Conservation (phyloP, 2,329 filamentous ascomycete genomes). For the Arthroderma uncinatum region DNA sequence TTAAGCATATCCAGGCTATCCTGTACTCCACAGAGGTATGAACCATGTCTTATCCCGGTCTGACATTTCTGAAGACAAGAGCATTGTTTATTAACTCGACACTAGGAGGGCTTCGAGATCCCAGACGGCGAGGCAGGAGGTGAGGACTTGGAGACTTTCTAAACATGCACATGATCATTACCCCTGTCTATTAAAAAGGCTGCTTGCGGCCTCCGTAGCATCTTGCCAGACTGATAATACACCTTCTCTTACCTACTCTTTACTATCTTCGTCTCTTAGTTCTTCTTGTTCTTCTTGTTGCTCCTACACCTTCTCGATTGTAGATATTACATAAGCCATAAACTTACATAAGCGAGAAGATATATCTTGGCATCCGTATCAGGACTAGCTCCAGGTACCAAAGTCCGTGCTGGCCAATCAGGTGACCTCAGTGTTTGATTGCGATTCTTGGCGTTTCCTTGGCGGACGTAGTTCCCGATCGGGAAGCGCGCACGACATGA, state of each 20-base stretch:
- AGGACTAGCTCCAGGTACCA: slow-evolving; percentile 1
- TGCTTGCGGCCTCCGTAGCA: background rate
- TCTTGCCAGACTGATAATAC: background rate
- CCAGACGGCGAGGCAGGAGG: slow-evolving; percentile 58
- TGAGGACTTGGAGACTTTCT: slow-evolving; percentile 35
- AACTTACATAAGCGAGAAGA: too few relatives aligned
- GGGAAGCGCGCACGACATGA: background rate
- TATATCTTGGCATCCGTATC: background rate
- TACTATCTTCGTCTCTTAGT: background rate
- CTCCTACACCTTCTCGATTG: background rate
- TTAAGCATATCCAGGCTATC: slow-evolving; percentile 94
- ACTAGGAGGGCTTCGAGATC: slow-evolving; percentile 61
- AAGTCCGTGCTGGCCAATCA: background rate
- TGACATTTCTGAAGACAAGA: background rate
- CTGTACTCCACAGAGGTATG: slow-evolving; percentile 84
- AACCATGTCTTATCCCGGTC: background rate
- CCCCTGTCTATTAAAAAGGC: background rate
- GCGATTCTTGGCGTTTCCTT: background rate
- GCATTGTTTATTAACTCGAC: background rate
- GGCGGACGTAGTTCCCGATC: background rate
- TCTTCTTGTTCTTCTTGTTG: background rate
- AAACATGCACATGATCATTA: slow-evolving; percentile 7
- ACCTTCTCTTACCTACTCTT: background rate
- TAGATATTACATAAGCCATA: background rate
- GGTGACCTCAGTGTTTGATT: background rate